Evolutionary conservation across 2,329 filamentous ascomycete species (phyloP).

Genomic region (Paraphaeosphaeria minitans): DNA sequence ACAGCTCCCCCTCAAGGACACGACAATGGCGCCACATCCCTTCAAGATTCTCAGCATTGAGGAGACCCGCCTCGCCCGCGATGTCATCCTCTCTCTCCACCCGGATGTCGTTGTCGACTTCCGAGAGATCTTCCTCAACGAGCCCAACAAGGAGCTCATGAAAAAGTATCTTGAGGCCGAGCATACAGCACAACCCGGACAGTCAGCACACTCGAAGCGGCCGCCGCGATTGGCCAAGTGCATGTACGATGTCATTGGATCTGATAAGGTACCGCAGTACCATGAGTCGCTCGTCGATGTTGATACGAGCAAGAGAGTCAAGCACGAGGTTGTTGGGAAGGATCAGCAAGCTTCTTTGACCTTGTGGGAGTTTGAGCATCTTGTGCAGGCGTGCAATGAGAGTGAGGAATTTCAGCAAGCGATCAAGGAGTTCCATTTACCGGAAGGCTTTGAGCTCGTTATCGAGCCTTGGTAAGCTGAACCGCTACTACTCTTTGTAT

Average conservation of each 20-base stretch:
- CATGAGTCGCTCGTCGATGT: constrained; percentile 61
- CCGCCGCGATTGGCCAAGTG: constrained; percentile 59
- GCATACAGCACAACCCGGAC: constrained; percentile 46
- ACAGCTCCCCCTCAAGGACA: not conserved
- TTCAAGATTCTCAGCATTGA: constrained; percentile 62
- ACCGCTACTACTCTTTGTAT: no score
- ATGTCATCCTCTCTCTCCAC: constrained; percentile 54
- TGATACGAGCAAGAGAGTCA: constrained; percentile 47
- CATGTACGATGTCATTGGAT: constrained; percentile 62
- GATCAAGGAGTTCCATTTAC: constrained; percentile 57
- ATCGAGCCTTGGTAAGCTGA: constrained; percentile 55
- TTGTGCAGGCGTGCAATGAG: constrained; percentile 54
- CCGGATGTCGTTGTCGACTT: constrained; percentile 50
- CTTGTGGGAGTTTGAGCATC: constrained; percentile 46
- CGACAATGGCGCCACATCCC: constrained; percentile 53
- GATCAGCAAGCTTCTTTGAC: constrained; percentile 56
- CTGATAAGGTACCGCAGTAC: constrained; percentile 58
- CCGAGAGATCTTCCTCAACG: constrained; percentile 57
- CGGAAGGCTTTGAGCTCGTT: constrained; percentile 61
- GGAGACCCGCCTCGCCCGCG: constrained; percentile 59
- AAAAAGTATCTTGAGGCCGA: constrained; percentile 56
- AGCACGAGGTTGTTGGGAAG: constrained; percentile 54
- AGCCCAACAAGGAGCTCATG: constrained; percentile 57
- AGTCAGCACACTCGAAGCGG: constrained; percentile 49
- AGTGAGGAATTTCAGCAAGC: constrained; percentile 60